Evolutionary conservation across 129 eudicot genomes (phyloP).

Genomic region (Tanacetum coccineum): DNA sequence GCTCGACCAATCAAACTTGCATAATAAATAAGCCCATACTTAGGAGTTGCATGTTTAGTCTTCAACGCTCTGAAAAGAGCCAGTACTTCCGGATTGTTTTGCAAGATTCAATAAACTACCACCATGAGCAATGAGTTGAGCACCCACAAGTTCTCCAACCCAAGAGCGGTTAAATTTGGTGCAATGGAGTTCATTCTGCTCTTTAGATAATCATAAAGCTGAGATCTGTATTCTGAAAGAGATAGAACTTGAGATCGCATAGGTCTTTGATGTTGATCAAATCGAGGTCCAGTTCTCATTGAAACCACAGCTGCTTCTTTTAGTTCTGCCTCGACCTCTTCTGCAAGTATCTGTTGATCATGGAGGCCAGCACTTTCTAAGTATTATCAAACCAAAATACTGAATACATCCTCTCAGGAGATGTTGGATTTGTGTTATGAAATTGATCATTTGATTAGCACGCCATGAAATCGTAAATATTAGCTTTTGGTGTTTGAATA

Average conservation of each 20-base stretch:
- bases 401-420: no score
- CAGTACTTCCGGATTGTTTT: slow-evolving; percentile 91
- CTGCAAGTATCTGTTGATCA: slow-evolving; percentile 47
- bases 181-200: slow-evolving; percentile 93
- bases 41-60: no score
- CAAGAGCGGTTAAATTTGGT: slow-evolving; percentile 91
- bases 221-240: slow-evolving; percentile 88
- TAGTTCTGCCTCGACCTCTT: slow-evolving; percentile 75
- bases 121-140: slow-evolving; percentile 86
- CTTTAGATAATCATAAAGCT: slow-evolving; percentile 79
- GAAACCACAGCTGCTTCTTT: slow-evolving; percentile 78
- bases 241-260: slow-evolving; percentile 91
- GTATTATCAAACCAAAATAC: no score
- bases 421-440: no score
- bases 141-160: slow-evolving; percentile 99
- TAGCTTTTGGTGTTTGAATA: no score
- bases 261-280: slow-evolving; percentile 71
- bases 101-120: slow-evolving; percentile 91
- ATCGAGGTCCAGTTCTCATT: slow-evolving; percentile 97
- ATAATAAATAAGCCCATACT: no score
- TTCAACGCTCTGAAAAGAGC: slow-evolving; percentile 93
- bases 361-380: no score
- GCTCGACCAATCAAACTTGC: no score
- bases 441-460: no score
- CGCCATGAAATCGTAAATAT: no score